Evolutionary conservation across 257 asterid species (phyloP), one percentile per base, ranked within the genome.

Genomic region (Solanum peruvianum): DNA sequence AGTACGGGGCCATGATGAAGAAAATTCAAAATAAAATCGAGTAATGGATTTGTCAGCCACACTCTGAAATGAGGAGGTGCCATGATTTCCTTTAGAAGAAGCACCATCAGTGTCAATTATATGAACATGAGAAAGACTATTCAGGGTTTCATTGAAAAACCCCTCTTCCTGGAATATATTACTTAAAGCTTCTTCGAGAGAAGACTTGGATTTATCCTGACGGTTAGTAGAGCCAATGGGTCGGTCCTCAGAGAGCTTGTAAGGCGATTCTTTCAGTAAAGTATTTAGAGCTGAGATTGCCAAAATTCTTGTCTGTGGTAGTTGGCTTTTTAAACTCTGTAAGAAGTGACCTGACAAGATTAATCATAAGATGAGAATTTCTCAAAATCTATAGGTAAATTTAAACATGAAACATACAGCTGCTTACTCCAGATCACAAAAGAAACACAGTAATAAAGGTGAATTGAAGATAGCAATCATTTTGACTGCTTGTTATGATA

Each of bases 1-100:
- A 62, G 99, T 97, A 76, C 98, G 99, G 86, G 99, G 99, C 99
- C 99, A 97, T 27, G 98, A 92, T 88, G 99, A 92, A 92, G 99
- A 95, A 93, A 97, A 97, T 88, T 97, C 99, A 86, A 97, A 97
- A 91, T 94, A 97, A 94, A 96, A 97, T 62, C 92, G 98, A 69
- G 98, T 94, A 76, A 97, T 93, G 70, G 99, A 97, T 92, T 96
- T 96, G 89, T 97, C 99, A 23, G 98, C 98, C 87, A 95, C 88
- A 86, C 97, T 94, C 93, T 97, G 99, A 89, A 96, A 70, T 87
- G 98, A 93, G 87, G 97, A 93, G 88, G 88, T 91, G 88, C 96
- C 98, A 83, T 93, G 91, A 89, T 91, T 89, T 90, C 98, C 98
- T 92, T 95, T 93, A 71, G 98, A 94, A 86, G 98, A 83, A 33